Base-by-base conservation (phyloP, 202 grass and related monocot genomes). In the Zoysia matrella region DNA sequence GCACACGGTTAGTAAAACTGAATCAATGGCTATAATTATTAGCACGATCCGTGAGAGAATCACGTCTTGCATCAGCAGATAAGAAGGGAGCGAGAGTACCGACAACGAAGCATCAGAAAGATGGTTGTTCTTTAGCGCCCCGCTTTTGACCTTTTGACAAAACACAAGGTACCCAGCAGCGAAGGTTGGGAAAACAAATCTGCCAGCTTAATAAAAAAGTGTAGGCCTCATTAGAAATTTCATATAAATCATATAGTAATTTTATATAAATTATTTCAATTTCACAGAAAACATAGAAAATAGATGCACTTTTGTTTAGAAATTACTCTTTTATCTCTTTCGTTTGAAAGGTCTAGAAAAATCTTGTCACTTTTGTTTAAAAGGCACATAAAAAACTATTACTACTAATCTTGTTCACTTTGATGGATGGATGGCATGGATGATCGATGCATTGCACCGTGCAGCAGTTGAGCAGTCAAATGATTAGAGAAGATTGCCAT, bases 1-100 rank as follows among this genome's bases (percentile, higher is more conserved):
- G 1, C 50, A 53, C 63, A 85, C 51, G 80, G 53, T 36, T 72
- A 77, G 71, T 36, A 45, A 43, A 46, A 74, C 11, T 7, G 3
- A 45, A 43, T 4, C 4, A 1, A 61, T 30, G 72, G 43, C 46
- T 48, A 61, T 36, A 18, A 45, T 61, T 61, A 47, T 48, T 13
- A 47, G n/a, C 55, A 11, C 47, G 54, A 75, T 60, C 43, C 4
- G 45, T 75, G 5, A 12, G 41, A 3, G 40, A 67, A 67, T 67
- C 42, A 45, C 45, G 39, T 6, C 22, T 45, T 6, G 15, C 42
- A 75, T 60, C 55, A 13, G 73, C 55, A 48, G 55, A 13, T 55
- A 13, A 3, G 22, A 44, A 55, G 30, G 7, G 9, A 15, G 52
- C 13, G 6, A 56, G 54, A 73, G 22, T 54, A 71, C 48, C 6